Base-by-base conservation (phyloP, 169 alveolate genomes). In the Amoebophrya sp. region DNA sequence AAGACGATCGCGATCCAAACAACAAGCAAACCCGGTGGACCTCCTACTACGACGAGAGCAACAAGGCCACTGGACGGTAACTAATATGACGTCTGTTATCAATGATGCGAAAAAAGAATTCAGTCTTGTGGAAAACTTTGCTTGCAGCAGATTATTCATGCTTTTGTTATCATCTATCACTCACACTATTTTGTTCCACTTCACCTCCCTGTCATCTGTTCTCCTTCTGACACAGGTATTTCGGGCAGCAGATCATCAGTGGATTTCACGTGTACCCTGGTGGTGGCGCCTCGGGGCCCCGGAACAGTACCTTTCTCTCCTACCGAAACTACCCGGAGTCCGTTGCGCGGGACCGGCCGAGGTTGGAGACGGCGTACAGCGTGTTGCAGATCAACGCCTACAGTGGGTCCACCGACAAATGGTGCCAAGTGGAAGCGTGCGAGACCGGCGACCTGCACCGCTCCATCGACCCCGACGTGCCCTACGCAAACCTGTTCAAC, bases 341-440 rank as follows among this genome's bases (percentile, higher is more conserved):
- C 38, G 39, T n/a, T 3, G 35, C 38, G 39, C 38, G 10, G 39
- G 35, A 2, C 29, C 83, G 83, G 39, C 83, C 83, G 35, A 2
- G 83, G 10, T 25, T 66, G 35, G 83, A 66, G 32, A 66, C 83
- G 32, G 83, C 83, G 7, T 66, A 66, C 83, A 7, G 32, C 38
- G 83, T 66, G 35, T 25, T 66, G 29, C 83, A 66, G 18, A n/a
- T 66, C 38, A 66, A 66, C 32, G 10, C 18, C 38, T 66, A 12
- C 32, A 12, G 35, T 25, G 83, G 83, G 10, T 7, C 38, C 83
- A 7, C 1, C 83, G 83, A 66, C 83, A 66, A 66, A 25, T 66
- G 83, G 83, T 66, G 83, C 83, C 83, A 66, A 25, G 83, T 66
- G 32, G 83, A 66, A 25, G 83, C 1, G 83, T 66, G 83, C 83